Percentiles rank a stretch among this genome's conserved stretches.
phyloP scores from a whole-genome alignment of 1,139 yeast species.

The Meyerozyma carpophila region DNA sequence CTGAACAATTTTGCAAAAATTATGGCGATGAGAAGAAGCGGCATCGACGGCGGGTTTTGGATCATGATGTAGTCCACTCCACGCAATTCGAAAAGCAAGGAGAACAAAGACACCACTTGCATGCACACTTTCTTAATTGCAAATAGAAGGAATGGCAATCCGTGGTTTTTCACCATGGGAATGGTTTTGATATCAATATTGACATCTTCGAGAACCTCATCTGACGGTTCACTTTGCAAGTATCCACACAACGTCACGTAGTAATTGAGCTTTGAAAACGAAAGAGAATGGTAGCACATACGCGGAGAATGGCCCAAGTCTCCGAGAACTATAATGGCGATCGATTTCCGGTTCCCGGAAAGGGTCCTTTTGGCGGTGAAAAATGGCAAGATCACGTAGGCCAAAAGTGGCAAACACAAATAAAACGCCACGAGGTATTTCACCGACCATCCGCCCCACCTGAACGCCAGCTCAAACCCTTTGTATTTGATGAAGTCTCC shows the following conservation, averaged over 20 bases:
- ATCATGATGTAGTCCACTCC: conserved; percentile 69
- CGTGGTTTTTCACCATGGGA: conserved; percentile 37
- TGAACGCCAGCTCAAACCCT: conserved; percentile 24
- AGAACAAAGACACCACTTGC: conserved; percentile 48
- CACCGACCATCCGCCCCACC: conserved; percentile 33
- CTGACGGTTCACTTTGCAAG: conserved; percentile 52
- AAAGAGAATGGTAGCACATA: conserved; percentile 85
- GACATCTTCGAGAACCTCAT: conserved; percentile 43
- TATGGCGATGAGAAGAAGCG: conserved; percentile 63
- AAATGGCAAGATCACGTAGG: conserved; percentile 32
- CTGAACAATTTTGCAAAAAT: conserved; percentile 49
- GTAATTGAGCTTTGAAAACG: conserved; percentile 66
- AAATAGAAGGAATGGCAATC: conserved; percentile 54
- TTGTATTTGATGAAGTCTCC: conserved; percentile 16
- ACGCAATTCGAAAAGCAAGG: conserved; percentile 47
- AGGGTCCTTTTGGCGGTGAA: conserved; percentile 14
- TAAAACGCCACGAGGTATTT: conserved; percentile 34
- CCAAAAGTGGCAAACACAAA: conserved; percentile 29
- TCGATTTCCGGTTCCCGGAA: conserved; percentile 37
- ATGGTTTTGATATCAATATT: conserved; percentile 51
- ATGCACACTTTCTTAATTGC: conserved; percentile 52
- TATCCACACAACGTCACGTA: conserved; percentile 86
- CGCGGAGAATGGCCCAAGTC: conserved; percentile 96
- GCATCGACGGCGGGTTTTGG: conserved; percentile 93
- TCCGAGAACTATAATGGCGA: conserved; percentile 80